Percentiles rank a stretch among this genome's conserved stretches.
phyloP scores from a whole-genome alignment of 2,329 filamentous ascomycete genomes.

The Ophiostoma ips region DNA sequence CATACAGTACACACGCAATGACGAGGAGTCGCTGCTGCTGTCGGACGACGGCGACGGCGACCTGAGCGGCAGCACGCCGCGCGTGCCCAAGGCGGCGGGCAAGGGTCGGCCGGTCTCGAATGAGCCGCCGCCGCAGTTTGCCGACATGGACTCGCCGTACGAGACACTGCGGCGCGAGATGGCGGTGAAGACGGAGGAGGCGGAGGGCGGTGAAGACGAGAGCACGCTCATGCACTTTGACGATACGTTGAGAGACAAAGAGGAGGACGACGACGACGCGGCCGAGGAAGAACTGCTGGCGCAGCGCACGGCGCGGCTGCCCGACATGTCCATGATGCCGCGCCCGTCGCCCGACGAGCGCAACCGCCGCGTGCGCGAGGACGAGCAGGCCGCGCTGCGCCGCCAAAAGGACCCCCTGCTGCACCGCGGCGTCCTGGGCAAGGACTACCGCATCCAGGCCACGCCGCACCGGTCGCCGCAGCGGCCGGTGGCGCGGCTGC shows the following conservation, averaged over 20 bases:
- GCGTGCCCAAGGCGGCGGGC: too few relatives aligned
- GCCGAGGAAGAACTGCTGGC: conserved; percentile 33
- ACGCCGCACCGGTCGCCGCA: conserved; percentile 55
- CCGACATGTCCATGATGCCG: conserved; percentile 51
- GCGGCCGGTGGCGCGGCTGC: conserved; percentile 11
- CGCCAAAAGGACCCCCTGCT: conserved; percentile 60
- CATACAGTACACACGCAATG: conserved; percentile 18
- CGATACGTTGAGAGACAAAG: conserved; percentile 23
- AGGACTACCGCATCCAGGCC: conserved; percentile 85
- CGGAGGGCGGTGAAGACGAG: conserved; percentile 12
- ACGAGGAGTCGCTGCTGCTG: conserved; percentile 52
- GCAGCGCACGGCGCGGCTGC: conserved; percentile 39
- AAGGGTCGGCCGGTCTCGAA: too few relatives aligned
- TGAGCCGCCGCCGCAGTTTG: conserved; percentile 43
- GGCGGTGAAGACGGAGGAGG: neutral
- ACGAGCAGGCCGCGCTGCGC: conserved; percentile 16
- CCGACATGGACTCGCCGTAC: conserved; percentile 62
- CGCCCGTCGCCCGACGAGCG: conserved; percentile 39
- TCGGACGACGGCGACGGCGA: conserved; percentile 35
- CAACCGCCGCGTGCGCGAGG: conserved; percentile 24
- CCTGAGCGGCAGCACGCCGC: conserved; percentile 54
- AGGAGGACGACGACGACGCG: conserved; percentile 20
- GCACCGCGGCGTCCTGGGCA: conserved; percentile 80
- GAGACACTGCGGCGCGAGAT: conserved; percentile 58
- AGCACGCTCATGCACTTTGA: conserved; percentile 19